Evolutionary conservation across 805 yeast species (phyloP).

Genomic region (Wickerhamiella sorbophila): DNA sequence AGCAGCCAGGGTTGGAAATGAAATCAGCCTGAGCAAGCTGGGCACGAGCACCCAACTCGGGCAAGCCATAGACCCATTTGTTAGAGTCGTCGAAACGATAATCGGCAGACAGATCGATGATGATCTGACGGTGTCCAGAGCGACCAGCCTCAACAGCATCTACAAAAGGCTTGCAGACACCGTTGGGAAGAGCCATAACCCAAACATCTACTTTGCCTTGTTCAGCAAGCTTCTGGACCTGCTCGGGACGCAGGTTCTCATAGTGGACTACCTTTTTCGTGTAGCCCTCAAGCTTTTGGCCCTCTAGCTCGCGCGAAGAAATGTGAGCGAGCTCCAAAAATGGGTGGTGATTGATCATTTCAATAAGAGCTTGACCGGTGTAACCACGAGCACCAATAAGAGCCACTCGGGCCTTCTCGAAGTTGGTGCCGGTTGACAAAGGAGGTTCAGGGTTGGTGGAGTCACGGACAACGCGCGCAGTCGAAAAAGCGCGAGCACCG

Average conservation of each 20-base stretch:
- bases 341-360: slow-evolving; percentile 77
- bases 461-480: slow-evolving; percentile 5
- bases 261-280: slow-evolving; percentile 66
- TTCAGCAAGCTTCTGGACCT: slow-evolving; percentile 63
- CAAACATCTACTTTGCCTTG: slow-evolving; percentile 77
- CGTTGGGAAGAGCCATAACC: slow-evolving; percentile 99
- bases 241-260: slow-evolving; percentile 78
- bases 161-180: slow-evolving; percentile 60
- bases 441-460: slow-evolving; percentile 59
- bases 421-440: slow-evolving; percentile 45
- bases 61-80: slow-evolving; percentile 89
- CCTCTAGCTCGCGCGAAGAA: slow-evolving; percentile 87
- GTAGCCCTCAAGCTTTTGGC: slow-evolving; percentile 78
- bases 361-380: slow-evolving; percentile 87
- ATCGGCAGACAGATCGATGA: slow-evolving; percentile 89
- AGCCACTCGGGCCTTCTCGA: slow-evolving; percentile 59
- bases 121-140: slow-evolving; percentile 57
- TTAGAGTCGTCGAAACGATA: slow-evolving; percentile 82
- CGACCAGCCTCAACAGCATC: slow-evolving; percentile 26
- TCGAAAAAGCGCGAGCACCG: slow-evolving; percentile 18
- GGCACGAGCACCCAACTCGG: slow-evolving; percentile 68
- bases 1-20: slow-evolving; percentile 96
- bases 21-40: slow-evolving; percentile 56
- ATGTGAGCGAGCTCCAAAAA: slow-evolving; percentile 80
- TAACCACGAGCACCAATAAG: slow-evolving; percentile 97